Evolutionary conservation across 163 green algal genomes (phyloP), one percentile per base, ranked within the genome.

Genomic region (Scenedesmus sp.): DNA sequence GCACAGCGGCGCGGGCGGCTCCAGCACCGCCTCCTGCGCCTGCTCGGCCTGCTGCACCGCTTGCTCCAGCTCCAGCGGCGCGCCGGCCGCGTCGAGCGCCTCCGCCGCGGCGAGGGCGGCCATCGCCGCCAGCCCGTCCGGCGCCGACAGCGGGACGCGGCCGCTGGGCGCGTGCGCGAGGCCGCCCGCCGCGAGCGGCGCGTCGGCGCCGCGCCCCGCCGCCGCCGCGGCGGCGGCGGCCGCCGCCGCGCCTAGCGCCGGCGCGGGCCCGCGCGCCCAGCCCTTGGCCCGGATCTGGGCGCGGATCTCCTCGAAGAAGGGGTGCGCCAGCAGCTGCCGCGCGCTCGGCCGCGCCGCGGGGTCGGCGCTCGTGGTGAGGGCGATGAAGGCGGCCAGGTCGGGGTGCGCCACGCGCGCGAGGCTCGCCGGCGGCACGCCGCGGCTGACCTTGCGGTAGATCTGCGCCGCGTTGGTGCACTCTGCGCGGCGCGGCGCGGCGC

Each of bases 401-500:
- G 63, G 20, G 45, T 20, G 31, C 1, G 17, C 20, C 24, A 87
- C 78, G 18, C 73, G 56, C n/a, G 31, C 29, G 18, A 87, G 60
- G 28, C 70, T 73, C 28, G 78, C 82, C 15, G 82, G 82, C 0
- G 82, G 82, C 20, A 83, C 56, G 72, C 82, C 82, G 51, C 73
- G 77, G 9, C 82, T 91, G 29, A 99, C 96, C 75, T 98, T 98
- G 80, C 96, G 95, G 87, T 97, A 99, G 70, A 99, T 99, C 90
- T 99, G 96, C 9, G 97, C 97, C 14, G 96, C 90, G 86, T 99
- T 99, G 33, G 87, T 92, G 89, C 96, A 99, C 86, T 99, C 97
- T n/a, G n/a, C n/a, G n/a, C n/a, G n/a, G n/a, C n/a, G n/a, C n/a
- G n/a, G n/a, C n/a, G n/a, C n/a, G n/a, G n/a, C n/a, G n/a, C n/a